Evolutionary conservation across 139 green algal species (phyloP).

Genomic region (Chlorella sp.): DNA sequence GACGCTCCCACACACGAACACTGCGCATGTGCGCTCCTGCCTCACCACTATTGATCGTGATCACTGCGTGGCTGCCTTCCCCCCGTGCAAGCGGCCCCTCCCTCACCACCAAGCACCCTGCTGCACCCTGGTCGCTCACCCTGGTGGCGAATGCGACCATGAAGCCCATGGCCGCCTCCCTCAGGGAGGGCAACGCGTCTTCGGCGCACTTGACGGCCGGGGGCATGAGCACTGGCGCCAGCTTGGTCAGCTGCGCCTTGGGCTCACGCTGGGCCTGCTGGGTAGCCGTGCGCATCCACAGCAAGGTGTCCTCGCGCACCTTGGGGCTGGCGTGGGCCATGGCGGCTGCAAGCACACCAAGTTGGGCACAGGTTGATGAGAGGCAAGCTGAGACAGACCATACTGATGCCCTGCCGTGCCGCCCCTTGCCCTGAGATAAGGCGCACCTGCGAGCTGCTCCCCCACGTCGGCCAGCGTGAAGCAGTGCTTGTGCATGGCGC

Average conservation of each 20-base stretch:
- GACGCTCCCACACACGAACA: no score
- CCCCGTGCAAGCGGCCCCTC: neutral
- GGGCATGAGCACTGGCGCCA: conserved; percentile 46
- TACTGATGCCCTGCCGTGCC: no score
- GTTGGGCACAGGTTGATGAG: neutral
- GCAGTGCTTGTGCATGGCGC: conserved; percentile 61
- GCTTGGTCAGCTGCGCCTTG: conserved; percentile 37
- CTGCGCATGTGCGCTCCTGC: neutral
- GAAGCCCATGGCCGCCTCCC: conserved; percentile 61
- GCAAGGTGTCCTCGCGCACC: conserved; percentile 55
- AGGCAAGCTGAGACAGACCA: no score
- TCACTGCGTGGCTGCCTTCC: neutral
- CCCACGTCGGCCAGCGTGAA: conserved; percentile 59
- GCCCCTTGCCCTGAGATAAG: no score
- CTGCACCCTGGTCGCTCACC: conserved; percentile 4
- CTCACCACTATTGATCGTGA: neutral
- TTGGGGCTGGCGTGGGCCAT: conserved; percentile 82
- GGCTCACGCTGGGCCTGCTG: conserved; percentile 11
- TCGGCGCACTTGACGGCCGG: conserved; percentile 57
- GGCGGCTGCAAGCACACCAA: conserved; percentile 21
- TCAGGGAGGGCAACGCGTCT: conserved; percentile 59
- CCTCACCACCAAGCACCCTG: neutral
- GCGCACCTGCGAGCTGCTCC: conserved; percentile 42
- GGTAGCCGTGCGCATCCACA: conserved; percentile 41
- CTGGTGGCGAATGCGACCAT: conserved; percentile 68